These are phyloP conservation scores for Myrica gale DNA, from an alignment of 306 rosid genomes.

Conservation along the genomic window DNA sequence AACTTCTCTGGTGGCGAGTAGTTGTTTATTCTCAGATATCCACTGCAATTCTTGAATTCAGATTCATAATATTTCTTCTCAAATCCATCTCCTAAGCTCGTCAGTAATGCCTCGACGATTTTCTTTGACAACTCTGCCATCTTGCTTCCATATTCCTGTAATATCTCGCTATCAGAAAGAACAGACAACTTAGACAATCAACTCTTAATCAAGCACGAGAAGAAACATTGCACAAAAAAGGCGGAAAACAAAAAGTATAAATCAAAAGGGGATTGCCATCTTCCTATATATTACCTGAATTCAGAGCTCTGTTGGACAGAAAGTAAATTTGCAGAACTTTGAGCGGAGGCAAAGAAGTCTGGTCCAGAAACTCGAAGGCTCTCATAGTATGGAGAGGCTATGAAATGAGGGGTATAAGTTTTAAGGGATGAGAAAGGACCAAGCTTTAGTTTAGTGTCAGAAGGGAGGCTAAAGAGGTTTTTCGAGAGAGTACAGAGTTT, in stretches of 20 bases:
- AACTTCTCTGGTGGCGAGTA: constrained; percentile 54
- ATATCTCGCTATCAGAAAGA: constrained; percentile 52
- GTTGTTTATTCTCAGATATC: constrained; percentile 83
- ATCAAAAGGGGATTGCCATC: not conserved
- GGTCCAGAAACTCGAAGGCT: constrained; percentile 87
- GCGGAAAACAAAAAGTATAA: not conserved
- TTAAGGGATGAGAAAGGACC: constrained; percentile 81
- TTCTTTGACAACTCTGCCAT: constrained; percentile 71
- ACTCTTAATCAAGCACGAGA: not conserved
- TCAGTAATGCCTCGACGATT: constrained; percentile 50
- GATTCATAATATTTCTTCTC: constrained; percentile 47
- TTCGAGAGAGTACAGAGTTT: constrained; percentile 53
- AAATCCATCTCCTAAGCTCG: constrained; percentile 64
- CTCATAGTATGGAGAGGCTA: constrained; percentile 98
- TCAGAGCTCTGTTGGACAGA: constrained; percentile 45
- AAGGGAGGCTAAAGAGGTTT: constrained; percentile 62
- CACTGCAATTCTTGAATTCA: constrained; percentile 75
- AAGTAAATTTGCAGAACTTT: constrained; percentile 57
- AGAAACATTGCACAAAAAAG: constrained; percentile 8
- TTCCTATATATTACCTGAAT: constrained; percentile 55
- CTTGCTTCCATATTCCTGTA: constrained; percentile 81
- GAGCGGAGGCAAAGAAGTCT: constrained; percentile 69
- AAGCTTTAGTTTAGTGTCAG: constrained; percentile 75
- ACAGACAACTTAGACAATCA: constrained; percentile 7
- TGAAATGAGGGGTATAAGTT: constrained; percentile 85